phyloP scores from a whole-genome alignment of 768 basidiomycete species.

The Paxillus ammoniavirescens region DNA sequence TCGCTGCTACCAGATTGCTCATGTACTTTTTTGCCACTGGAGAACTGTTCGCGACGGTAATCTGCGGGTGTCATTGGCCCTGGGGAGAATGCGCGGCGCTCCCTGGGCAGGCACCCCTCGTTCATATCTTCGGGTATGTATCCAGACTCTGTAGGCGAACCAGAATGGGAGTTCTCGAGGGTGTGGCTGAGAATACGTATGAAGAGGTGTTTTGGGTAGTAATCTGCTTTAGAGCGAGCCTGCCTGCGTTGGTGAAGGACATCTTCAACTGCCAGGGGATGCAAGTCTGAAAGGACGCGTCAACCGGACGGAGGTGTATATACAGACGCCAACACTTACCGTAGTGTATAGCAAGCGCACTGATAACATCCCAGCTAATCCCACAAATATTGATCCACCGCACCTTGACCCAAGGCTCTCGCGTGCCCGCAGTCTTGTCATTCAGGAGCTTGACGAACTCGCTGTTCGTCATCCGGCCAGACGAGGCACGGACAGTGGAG shows the following conservation, averaged over 20 bases:
- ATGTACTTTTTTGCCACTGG: neutral
- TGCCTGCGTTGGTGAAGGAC: slow-evolving; percentile 55
- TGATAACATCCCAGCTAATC: slow-evolving; percentile 69
- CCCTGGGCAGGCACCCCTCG: neutral
- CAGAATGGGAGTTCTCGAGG: slow-evolving; percentile 27
- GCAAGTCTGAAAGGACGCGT: slow-evolving; percentile 45
- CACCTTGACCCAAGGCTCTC: slow-evolving; percentile 64
- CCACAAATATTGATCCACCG: slow-evolving; percentile 76
- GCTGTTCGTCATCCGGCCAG: slow-evolving; percentile 55
- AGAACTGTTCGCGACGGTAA: neutral
- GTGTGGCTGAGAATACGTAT: slow-evolving; percentile 66
- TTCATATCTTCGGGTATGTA: slow-evolving; percentile 2
- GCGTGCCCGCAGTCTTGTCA: slow-evolving; percentile 40
- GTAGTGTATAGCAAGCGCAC: slow-evolving; percentile 62
- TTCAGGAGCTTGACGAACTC: slow-evolving; percentile 60
- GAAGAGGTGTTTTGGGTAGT: slow-evolving; percentile 70
- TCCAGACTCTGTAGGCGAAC: slow-evolving; percentile 14
- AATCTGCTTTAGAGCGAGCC: slow-evolving; percentile 67
- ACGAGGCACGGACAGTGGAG: slow-evolving; percentile 51
- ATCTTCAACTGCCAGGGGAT: slow-evolving; percentile 73
- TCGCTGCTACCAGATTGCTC: neutral
- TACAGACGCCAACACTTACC: slow-evolving; percentile 34
- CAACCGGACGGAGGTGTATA: slow-evolving; percentile 2
- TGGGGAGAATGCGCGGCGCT: slow-evolving; percentile 35
- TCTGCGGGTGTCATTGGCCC: slow-evolving; percentile 12